Evolutionary conservation across 2,329 filamentous ascomycete species (phyloP).

Genomic region (Ascocoryne sarcoides): DNA sequence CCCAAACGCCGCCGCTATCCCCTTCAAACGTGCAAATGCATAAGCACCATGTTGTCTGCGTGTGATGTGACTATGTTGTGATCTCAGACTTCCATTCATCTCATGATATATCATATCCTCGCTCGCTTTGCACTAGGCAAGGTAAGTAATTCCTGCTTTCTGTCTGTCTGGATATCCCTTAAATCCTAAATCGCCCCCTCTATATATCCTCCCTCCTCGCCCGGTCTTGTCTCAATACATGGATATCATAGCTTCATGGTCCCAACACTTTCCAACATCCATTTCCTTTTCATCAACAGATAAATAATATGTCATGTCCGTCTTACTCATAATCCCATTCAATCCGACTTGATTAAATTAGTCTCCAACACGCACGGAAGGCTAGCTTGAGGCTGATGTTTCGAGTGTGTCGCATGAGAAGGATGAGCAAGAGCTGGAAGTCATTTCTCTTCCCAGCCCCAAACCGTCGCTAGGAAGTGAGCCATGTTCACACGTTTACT

Average conservation of each 20-base stretch:
- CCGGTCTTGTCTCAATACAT: background rate
- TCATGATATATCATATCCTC: too few species aligned
- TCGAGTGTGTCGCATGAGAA: background rate
- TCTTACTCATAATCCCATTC: background rate
- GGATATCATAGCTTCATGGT: background rate
- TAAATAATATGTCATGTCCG: background rate
- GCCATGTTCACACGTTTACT: constrained; percentile 96
- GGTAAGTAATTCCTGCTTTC: too few species aligned
- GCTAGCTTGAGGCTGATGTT: background rate
- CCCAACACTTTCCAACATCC: background rate
- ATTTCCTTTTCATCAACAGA: background rate
- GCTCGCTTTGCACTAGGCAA: too few species aligned
- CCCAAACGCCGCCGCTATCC: too few species aligned
- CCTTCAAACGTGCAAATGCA: background rate
- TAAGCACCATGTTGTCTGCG: background rate
- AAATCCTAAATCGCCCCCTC: too few species aligned
- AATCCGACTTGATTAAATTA: background rate
- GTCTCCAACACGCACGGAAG: background rate
- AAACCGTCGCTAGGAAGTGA: constrained; percentile 87
- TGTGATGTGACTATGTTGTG: background rate
- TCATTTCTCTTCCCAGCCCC: constrained; percentile 68
- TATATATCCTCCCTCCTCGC: background rate
- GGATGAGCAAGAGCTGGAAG: background rate
- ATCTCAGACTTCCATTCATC: background rate
- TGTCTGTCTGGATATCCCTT: too few species aligned